Conservation (phyloP, 2,329 filamentous ascomycete species). For the Botryotinia narcissicola region DNA sequence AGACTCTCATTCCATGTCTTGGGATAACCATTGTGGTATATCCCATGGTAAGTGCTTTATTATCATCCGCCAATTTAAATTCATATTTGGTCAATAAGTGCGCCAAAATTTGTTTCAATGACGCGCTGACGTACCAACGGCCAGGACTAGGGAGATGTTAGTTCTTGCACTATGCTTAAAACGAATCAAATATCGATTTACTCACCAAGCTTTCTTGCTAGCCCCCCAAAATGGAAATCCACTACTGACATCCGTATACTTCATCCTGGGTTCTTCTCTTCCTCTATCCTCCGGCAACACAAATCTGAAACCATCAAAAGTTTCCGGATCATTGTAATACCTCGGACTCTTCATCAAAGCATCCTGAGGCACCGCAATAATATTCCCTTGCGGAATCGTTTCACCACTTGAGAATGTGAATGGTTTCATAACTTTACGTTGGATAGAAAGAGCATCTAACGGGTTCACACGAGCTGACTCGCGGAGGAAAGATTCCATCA, state of each 20-base stretch:
- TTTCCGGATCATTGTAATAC: background rate
- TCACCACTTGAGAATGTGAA: background rate
- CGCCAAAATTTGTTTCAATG: background rate
- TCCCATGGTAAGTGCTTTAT: background rate
- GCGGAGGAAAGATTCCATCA: slow-evolving; percentile 1
- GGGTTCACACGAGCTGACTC: slow-evolving; percentile 5
- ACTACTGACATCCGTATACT: slow-evolving; percentile 3
- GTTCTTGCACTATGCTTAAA: background rate
- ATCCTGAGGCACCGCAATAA: background rate
- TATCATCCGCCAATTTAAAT: background rate
- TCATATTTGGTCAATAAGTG: background rate
- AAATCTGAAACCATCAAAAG: background rate
- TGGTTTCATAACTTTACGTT: slow-evolving; percentile 13
- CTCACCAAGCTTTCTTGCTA: slow-evolving; percentile 1
- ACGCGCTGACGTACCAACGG: background rate
- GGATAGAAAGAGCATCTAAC: background rate
- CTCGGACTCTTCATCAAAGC: background rate
- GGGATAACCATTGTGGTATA: slow-evolving; percentile 6
- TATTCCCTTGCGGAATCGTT: background rate
- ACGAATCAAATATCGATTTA: background rate
- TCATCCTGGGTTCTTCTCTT: background rate
- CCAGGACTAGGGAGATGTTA: background rate
- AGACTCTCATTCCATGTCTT: background rate
- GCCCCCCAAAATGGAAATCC: slow-evolving; percentile 4
- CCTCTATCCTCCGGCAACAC: background rate